Conservation (phyloP, 352 stramenopile species). For the Vaucheria bursata region DNA sequence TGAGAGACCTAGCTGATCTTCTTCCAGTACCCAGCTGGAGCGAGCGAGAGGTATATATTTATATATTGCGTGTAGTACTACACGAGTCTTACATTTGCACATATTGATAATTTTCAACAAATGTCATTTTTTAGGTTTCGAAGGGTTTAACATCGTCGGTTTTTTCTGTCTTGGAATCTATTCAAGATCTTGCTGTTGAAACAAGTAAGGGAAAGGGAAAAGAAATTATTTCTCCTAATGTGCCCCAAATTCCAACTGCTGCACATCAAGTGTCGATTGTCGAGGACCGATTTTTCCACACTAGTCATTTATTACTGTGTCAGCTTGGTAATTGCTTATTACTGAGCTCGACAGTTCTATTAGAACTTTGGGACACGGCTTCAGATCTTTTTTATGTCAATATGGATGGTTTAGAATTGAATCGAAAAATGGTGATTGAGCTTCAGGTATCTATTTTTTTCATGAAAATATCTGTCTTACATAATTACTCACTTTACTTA, state of each 20-base stretch:
- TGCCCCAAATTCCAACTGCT: background rate
- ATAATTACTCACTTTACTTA: no score
- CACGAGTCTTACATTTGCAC: no score
- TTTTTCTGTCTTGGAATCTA: background rate
- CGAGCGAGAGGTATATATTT: no score
- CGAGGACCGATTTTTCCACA: slow-evolving; percentile 23
- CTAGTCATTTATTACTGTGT: slow-evolving; percentile 31
- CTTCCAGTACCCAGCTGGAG: background rate
- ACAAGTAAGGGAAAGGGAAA: background rate
- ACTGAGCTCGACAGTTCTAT: slow-evolving; percentile 20
- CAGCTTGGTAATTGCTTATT: slow-evolving; percentile 45
- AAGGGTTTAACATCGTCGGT: background rate
- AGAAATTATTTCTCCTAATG: background rate
- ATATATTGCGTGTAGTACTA: no score
- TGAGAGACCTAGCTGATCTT: background rate
- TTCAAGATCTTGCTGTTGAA: background rate
- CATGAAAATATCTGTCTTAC: no score
- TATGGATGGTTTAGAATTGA: background rate
- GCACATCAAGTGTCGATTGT: no score
- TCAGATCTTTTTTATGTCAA: slow-evolving; percentile 29
- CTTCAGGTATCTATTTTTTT: slow-evolving; percentile 3
- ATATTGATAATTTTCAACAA: no score
- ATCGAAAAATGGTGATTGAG: background rate
- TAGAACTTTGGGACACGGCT: slow-evolving; percentile 37
- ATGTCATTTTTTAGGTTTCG: background rate